Base-by-base conservation (phyloP, 805 yeast genomes). In the Vanderwaltozyma polyspora region DNA sequence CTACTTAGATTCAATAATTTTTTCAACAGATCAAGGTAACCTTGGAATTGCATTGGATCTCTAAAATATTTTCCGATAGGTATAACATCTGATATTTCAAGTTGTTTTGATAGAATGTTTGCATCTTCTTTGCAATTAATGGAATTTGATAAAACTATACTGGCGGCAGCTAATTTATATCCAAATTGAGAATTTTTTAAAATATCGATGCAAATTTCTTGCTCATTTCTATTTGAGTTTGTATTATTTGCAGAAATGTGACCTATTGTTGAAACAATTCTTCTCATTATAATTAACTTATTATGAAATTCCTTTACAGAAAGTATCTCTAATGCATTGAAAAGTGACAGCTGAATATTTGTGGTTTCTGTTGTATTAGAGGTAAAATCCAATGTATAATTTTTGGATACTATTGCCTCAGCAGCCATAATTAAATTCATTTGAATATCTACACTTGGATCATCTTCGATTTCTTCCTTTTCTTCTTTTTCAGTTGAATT, bases 11-110 rank as follows among this genome's bases (percentile, higher is more conserved):
- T 52, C 9, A 58, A 13, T 11, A 50, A 32, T 38, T 58, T 58
- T 28, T 41, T 51, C 5, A 48, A 22, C 12, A 55, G 34, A 36
- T 52, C 57, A 6, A 58, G 32, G 25, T 46, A 47, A 2, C 62
- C 60, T 39, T 56, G 60, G 26, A 38, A 52, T 33, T 54, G 53
- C 37, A 55, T 38, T 5, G 61, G 60, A 31, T 58, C 63, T 17
- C 36, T 44, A 10, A 57, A 36, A 6, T 26, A 32, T 6, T 29
- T 22, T 5, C 43, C 36, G 6, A 31, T 31, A 1, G 33, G n/a
- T 3, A 52, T 41, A 3, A 57, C 13, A 8, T 42, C 24, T 7
- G 39, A 39, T 6, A 46, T 22, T 2, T 44, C 17, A 10, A 54
- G 25, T 6, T 32, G 13, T 5, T 44, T 29, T 16, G 38, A 25